Conservation (phyloP, 2,329 filamentous ascomycete species). For the Penicillium sp. region DNA sequence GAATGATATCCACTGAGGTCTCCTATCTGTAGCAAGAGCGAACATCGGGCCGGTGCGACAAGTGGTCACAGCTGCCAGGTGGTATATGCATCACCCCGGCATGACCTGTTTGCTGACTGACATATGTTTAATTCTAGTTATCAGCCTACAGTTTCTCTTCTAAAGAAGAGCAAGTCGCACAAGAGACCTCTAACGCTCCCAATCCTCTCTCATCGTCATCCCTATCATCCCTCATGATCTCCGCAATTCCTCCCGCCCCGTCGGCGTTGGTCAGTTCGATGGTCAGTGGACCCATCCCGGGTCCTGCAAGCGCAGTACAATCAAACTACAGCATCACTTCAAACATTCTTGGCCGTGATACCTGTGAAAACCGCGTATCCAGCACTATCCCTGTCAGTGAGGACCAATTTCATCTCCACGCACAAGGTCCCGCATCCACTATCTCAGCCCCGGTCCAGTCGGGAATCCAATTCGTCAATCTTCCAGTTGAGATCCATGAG, state of each 20-base stretch:
- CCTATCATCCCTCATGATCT: constrained; percentile 23
- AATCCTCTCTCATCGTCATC: constrained; percentile 4
- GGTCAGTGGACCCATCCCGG: constrained; percentile 16
- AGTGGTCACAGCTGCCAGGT: neutral
- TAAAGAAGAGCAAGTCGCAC: neutral
- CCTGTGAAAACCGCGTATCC: neutral
- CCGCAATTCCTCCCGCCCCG: constrained; percentile 25
- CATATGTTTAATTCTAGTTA: neutral
- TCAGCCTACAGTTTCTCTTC: neutral
- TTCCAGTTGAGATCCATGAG: constrained; percentile 70
- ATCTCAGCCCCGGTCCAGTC: neutral
- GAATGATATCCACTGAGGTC: neutral
- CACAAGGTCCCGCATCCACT: neutral
- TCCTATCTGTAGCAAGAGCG: neutral
- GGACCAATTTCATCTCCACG: neutral
- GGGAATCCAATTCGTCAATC: constrained; percentile 33
- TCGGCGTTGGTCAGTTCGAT: constrained; percentile 34
- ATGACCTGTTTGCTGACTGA: neutral
- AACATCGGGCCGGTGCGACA: neutral
- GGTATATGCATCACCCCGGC: neutral
- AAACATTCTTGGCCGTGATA: constrained; percentile 13
- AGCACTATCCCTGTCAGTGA: neutral
- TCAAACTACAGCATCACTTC: constrained; percentile 26
- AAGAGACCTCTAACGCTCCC: neutral
- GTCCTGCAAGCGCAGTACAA: constrained; percentile 7